Evolutionary conservation across 352 stramenopile species (phyloP).

Genomic region (Thalassiosira hispida): DNA sequence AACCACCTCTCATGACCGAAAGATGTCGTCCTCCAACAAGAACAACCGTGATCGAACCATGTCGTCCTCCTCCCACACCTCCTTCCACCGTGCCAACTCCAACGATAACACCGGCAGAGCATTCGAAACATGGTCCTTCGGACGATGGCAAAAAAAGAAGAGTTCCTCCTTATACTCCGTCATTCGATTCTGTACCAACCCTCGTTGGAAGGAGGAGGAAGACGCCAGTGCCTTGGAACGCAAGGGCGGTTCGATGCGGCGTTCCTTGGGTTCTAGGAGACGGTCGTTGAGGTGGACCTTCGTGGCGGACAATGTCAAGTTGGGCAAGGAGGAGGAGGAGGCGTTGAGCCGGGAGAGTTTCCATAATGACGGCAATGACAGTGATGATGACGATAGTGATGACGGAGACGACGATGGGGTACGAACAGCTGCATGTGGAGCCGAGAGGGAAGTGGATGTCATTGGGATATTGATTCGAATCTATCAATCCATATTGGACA

Average conservation of each 20-base stretch:
- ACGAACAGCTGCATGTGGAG: neutral
- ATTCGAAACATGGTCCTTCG: slow-evolving; percentile 37
- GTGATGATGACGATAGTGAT: neutral
- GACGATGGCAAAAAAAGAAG: slow-evolving; percentile 39
- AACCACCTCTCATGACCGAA: neutral
- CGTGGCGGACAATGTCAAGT: slow-evolving; percentile 46
- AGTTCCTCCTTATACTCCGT: slow-evolving; percentile 47
- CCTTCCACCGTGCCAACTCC: neutral
- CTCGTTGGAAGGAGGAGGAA: slow-evolving; percentile 5
- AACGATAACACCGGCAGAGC: neutral
- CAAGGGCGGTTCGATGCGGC: neutral
- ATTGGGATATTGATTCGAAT: slow-evolving; percentile 42
- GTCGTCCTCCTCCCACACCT: neutral
- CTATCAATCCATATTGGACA: slow-evolving; percentile 39
- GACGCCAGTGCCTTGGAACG: neutral
- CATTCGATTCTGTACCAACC: slow-evolving; percentile 54
- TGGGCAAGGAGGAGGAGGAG: slow-evolving; percentile 48
- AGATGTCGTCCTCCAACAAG: neutral
- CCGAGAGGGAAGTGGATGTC: slow-evolving; percentile 1
- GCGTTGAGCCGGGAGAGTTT: slow-evolving; percentile 18
- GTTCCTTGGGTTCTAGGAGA: too few relatives aligned
- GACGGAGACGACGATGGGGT: neutral
- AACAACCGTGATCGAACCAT: neutral
- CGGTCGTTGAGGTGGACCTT: slow-evolving; percentile 27
- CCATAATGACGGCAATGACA: neutral